These are phyloP conservation scores for Pulveroboletus sp. DNA, from an alignment of 768 basidiomycete genomes.

Conservation along the genomic window DNA sequence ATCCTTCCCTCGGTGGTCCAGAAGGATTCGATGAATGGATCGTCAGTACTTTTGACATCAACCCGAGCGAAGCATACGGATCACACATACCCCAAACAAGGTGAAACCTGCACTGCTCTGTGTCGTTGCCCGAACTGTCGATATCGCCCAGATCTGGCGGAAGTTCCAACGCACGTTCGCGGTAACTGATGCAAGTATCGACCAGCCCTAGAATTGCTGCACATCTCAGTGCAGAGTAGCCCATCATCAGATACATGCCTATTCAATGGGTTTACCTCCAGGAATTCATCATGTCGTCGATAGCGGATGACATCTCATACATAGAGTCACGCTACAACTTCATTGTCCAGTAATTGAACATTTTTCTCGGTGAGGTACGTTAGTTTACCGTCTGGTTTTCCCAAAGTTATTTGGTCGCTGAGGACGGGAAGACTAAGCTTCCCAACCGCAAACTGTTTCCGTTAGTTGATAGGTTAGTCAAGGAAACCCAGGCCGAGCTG, in stretches of 20 bases:
- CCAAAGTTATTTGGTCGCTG: constrained; percentile 37
- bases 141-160: constrained; percentile 17
- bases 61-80: constrained; percentile 41
- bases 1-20: constrained; percentile 32
- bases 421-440: constrained; percentile 35
- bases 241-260: constrained; percentile 24
- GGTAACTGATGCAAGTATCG: constrained; percentile 19
- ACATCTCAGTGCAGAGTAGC: constrained; percentile 11
- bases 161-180: constrained; percentile 19
- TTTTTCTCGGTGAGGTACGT: background rate
- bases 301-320: constrained; percentile 45
- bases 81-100: constrained; percentile 39
- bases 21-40: constrained; percentile 43
- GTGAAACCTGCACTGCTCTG: constrained; percentile 12
- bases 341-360: constrained; percentile 27
- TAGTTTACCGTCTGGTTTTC: background rate
- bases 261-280: constrained; percentile 15
- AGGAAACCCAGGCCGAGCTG: constrained; percentile 34
- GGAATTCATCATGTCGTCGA: constrained; percentile 35
- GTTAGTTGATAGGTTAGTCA: constrained; percentile 33
- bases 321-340: constrained; percentile 41
- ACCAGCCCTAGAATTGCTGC: background rate
- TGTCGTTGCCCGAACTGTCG: background rate
- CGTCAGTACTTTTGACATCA: constrained; percentile 34
- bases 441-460: constrained; percentile 34